phyloP scores from a whole-genome alignment of 2,329 filamentous ascomycete genomes.

The Waltergamsia citrina region DNA sequence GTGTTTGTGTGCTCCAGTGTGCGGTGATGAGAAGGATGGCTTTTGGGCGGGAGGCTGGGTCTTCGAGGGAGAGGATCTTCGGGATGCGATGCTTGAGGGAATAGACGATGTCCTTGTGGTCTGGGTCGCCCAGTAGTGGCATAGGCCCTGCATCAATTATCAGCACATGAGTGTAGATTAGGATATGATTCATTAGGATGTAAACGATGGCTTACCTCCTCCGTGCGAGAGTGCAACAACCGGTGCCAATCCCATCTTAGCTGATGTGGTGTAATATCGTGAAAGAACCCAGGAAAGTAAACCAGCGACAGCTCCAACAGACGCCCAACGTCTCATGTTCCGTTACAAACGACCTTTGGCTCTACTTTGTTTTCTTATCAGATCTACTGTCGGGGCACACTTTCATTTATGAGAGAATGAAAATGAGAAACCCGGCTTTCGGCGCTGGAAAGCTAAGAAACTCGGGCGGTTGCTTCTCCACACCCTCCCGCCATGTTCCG shows the following conservation, averaged over 20 bases:
- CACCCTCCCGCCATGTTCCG: too few relatives aligned
- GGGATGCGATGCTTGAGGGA: constrained; percentile 45
- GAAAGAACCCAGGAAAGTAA: constrained; percentile 1
- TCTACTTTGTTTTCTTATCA: too few relatives aligned
- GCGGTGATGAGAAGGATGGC: constrained; percentile 49
- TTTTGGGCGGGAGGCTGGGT: constrained; percentile 33
- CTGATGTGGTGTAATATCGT: constrained; percentile 1
- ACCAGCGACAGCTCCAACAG: constrained; percentile 1
- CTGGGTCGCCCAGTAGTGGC: constrained; percentile 46
- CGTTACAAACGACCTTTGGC: too few relatives aligned
- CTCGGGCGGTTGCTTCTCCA: too few relatives aligned
- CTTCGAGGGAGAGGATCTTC: constrained; percentile 43
- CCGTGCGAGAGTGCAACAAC: constrained; percentile 40
- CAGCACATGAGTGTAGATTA: background rate
- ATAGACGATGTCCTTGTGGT: constrained; percentile 36
- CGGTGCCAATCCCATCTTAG: constrained; percentile 29
- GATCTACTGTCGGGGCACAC: too few relatives aligned
- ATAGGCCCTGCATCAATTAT: constrained; percentile 33
- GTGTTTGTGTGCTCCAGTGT: constrained; percentile 41
- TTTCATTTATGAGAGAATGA: too few relatives aligned
- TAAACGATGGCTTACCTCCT: constrained; percentile 33
- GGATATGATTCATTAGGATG: too few relatives aligned
- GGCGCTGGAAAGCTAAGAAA: too few relatives aligned
- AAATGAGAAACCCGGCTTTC: too few relatives aligned
- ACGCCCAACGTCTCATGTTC: constrained; percentile 1